phyloP scores from a whole-genome alignment of 768 basidiomycete genomes.

The Paxillus rubicundulus region DNA sequence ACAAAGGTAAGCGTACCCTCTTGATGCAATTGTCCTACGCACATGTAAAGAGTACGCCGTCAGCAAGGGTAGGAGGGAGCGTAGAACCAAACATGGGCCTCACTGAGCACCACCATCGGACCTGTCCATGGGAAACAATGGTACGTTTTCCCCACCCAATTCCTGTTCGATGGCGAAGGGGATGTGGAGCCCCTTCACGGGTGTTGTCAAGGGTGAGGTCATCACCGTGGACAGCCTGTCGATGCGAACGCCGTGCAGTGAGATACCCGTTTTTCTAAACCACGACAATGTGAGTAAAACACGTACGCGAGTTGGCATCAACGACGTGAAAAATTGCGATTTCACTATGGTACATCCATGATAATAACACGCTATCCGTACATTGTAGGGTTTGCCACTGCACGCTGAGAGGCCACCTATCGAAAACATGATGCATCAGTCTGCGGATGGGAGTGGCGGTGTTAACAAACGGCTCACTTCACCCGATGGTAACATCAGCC shows the following conservation, averaged over 20 bases:
- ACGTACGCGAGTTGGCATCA: constrained; percentile 64
- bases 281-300: neutral
- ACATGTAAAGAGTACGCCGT: neutral
- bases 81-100: constrained; percentile 19
- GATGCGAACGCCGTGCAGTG: neutral
- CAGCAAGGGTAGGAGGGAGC: neutral
- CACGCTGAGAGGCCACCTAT: no score
- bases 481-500: no score
- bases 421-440: no score
- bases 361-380: no score
- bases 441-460: no score
- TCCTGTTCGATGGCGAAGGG: constrained; percentile 84
- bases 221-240: constrained; percentile 43
- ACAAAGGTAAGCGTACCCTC: constrained; percentile 47
- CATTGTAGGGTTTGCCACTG: no score
- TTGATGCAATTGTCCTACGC: constrained; percentile 74
- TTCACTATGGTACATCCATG: no score
- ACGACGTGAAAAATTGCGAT: constrained; percentile 49
- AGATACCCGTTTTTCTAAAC: no score
- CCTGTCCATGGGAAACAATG: constrained; percentile 85
- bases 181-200: constrained; percentile 88
- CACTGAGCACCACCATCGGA: constrained; percentile 91
- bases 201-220: constrained; percentile 69
- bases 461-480: no score
- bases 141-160: constrained; percentile 66